Base-by-base conservation (phyloP, 164 flowering plant genomes). In the Liriodendron chinense region DNA sequence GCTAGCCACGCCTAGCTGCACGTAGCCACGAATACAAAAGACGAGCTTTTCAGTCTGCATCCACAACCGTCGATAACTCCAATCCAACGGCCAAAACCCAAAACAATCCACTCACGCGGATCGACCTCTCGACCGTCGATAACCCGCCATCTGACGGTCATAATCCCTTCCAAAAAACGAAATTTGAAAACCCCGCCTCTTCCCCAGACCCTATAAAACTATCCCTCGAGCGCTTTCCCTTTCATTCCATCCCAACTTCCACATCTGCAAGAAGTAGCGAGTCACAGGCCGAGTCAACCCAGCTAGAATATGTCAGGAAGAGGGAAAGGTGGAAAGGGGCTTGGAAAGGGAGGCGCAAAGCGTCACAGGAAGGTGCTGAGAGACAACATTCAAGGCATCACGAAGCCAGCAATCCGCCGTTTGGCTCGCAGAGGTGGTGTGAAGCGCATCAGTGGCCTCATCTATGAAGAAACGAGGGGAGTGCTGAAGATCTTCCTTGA, bases 401-500 rank as follows among this genome's bases (percentile, higher is more conserved):
- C 79, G 48, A 76, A 74, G 76, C 76, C 76, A 14, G 76, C 76
- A 7, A 75, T 75, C 16, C 72, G 77, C 43, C 72, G 77, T 8
- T 47, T 75, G 18, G 77, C 77, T 43, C 72, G 77, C 25, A 26
- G 77, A 10, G 77, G 77, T 3, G 77, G 77, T 1, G 77, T 75
- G 10, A 75, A 75, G 70, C 70, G 77, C 16, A 75, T 75, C 71
- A 75, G 78, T 22, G 78, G 78, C 16, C 70, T 76, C 50, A 76
- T 76, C 70, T 76, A 76, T 20, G 79, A 76, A 34, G 79, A 76
- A 22, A 76, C 79, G 7, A 64, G 79, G 21, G 79, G 79, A 1
- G 78, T 76, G n/a, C 53, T 76, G 18, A 76, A 76, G 71, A 71
- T 76, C 74, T 76, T 76, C 49, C 61, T 76, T n/a, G 78, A 76